Percentiles rank a stretch among this genome's conserved stretches.
Conservation (phyloP, 371 early-diverging fungal species). For the Mortierella sp. region DNA sequence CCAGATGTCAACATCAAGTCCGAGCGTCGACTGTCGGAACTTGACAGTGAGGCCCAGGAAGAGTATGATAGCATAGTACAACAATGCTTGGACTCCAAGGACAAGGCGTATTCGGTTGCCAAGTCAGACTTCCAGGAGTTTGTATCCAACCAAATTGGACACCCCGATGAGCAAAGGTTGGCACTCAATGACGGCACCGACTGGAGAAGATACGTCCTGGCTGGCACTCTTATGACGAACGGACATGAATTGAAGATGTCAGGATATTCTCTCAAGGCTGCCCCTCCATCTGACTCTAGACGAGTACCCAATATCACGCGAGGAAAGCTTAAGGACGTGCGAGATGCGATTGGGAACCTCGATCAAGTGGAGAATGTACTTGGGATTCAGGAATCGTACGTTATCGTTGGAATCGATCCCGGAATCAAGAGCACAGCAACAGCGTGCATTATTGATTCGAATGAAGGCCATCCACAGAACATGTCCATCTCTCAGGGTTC, state of each 20-base stretch:
- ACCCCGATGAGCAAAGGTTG: background rate
- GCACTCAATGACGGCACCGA: background rate
- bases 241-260: background rate
- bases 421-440: constrained; percentile 1
- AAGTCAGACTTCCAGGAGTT: background rate
- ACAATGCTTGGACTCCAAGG: background rate
- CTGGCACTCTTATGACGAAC: background rate
- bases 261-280: background rate
- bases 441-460: background rate
- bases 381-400: background rate
- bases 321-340: background rate
- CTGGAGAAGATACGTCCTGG: background rate
- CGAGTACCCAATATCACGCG: constrained; percentile 1
- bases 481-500: background rate
- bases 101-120: background rate
- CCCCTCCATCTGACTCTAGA: background rate
- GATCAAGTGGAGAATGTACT: background rate
- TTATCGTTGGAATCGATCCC: constrained; percentile 1
- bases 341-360: background rate
- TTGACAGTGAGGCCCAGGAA: background rate
- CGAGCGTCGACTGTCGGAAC: background rate
- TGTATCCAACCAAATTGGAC: background rate
- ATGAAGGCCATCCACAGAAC: background rate
- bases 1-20: background rate
- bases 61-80: background rate